Conservation (phyloP, 345 rosid genomes). For the Syzygium aromaticum region DNA sequence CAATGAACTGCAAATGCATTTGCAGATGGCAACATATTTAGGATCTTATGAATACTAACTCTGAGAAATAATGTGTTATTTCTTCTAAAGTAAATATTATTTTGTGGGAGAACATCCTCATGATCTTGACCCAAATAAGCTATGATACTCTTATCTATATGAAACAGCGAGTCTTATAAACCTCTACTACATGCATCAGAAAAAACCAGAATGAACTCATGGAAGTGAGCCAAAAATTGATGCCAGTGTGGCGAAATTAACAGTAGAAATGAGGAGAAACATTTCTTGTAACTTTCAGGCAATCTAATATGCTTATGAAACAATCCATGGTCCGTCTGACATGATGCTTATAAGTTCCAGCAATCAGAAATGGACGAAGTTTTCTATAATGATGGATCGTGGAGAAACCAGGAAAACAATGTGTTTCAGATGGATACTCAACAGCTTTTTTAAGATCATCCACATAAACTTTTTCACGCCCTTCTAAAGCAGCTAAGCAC, state of each 20-base stretch:
- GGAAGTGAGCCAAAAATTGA: background rate
- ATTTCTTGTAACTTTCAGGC: background rate
- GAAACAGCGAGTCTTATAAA: background rate
- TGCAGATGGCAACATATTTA: background rate
- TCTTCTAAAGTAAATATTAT: background rate
- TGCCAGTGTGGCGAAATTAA: background rate
- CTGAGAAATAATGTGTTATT: background rate
- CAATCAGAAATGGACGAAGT: background rate
- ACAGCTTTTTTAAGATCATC: slow-evolving; percentile 98
- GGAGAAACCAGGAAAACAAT: background rate
- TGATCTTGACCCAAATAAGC: background rate
- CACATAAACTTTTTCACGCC: slow-evolving; percentile 79
- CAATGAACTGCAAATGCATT: background rate
- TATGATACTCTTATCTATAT: background rate
- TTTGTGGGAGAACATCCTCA: background rate
- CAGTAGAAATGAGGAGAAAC: background rate
- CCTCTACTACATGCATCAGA: background rate
- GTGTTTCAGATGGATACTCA: slow-evolving; percentile 21
- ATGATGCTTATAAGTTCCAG: background rate
- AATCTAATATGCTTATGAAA: background rate
- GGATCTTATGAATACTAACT: background rate
- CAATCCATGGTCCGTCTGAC: background rate
- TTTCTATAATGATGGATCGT: background rate
- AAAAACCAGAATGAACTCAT: background rate
- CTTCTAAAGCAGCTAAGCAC: slow-evolving; percentile 94